Evolutionary conservation across 257 asterid species (phyloP).

Genomic region (Solanum sejunctum): DNA sequence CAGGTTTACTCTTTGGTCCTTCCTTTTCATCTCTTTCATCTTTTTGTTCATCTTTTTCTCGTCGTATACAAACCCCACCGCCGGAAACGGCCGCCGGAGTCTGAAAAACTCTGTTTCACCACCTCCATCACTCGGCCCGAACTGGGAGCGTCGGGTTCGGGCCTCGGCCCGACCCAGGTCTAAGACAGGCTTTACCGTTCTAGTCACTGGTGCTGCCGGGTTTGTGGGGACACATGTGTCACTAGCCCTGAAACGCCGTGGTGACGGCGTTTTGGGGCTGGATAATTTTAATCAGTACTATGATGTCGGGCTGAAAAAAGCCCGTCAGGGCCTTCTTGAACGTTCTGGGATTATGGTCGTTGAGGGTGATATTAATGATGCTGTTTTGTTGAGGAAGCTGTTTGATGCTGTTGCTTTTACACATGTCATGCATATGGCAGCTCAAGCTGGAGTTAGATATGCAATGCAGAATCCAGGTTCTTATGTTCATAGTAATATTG

Average conservation of each 20-base stretch:
- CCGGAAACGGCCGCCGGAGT: slow-evolving; percentile 16
- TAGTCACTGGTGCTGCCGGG: slow-evolving; percentile 82
- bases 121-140: slow-evolving; percentile 5
- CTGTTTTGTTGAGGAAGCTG: slow-evolving; percentile 29
- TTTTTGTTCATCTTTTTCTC: slow-evolving; percentile 36
- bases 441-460: slow-evolving; percentile 82
- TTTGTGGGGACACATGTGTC: slow-evolving; percentile 73
- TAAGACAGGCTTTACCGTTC: slow-evolving; percentile 34
- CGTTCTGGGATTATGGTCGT: slow-evolving; percentile 41
- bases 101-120: background rate
- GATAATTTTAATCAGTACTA: slow-evolving; percentile 68
- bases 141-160: slow-evolving; percentile 47
- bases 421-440: slow-evolving; percentile 81
- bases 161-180: slow-evolving; percentile 51
- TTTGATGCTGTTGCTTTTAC: slow-evolving; percentile 45
- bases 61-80: slow-evolving; percentile 23
- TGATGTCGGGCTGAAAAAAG: slow-evolving; percentile 61
- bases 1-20: slow-evolving; percentile 57
- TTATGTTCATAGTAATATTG: slow-evolving; percentile 53
- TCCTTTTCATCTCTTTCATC: slow-evolving; percentile 29
- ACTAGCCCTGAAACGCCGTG: slow-evolving; percentile 42
- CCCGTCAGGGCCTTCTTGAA: slow-evolving; percentile 44
- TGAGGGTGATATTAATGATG: slow-evolving; percentile 56
- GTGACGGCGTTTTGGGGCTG: slow-evolving; percentile 75
- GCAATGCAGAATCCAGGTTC: slow-evolving; percentile 72